Evolutionary conservation across 2,329 filamentous ascomycete species (phyloP).

Genomic region (Furcasterigmium furcatum): DNA sequence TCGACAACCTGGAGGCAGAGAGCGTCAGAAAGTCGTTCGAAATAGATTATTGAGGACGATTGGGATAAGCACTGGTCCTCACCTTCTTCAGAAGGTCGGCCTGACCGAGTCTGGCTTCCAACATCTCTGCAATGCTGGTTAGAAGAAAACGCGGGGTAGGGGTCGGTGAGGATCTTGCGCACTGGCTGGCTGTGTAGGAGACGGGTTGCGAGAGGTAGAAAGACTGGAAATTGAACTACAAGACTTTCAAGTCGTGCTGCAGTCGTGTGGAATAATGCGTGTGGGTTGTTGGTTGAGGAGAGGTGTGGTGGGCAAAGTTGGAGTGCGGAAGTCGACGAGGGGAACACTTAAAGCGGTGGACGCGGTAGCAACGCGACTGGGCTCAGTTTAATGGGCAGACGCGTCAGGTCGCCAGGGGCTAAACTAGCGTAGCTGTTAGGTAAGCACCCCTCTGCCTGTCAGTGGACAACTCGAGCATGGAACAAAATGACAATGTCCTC

Average conservation of each 20-base stretch:
- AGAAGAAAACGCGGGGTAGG: conserved; percentile 25
- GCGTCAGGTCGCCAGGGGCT: conserved; percentile 19
- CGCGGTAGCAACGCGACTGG: neutral
- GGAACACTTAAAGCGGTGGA: neutral
- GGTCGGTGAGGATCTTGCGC: conserved; percentile 1
- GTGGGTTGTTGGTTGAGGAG: neutral
- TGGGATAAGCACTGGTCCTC: conserved; percentile 16
- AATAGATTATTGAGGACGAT: neutral
- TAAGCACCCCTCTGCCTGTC: no score
- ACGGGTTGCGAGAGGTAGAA: no score
- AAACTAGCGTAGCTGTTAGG: no score
- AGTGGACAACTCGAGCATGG: no score
- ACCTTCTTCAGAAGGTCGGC: conserved; percentile 95
- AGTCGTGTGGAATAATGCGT: conserved; percentile 4
- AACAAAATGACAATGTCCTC: no score
- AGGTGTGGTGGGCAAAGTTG: neutral
- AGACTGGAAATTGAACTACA: no score
- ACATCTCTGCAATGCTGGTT: conserved; percentile 54
- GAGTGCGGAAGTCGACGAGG: neutral
- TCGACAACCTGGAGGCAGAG: conserved; percentile 73
- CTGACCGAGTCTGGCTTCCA: conserved; percentile 97
- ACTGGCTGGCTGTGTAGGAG: conserved; percentile 8
- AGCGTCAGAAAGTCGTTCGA: neutral
- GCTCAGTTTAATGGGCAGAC: conserved; percentile 14
- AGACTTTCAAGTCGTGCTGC: conserved; percentile 1